These are phyloP conservation scores for Globisporangium megalacanthum DNA, from an alignment of 352 stramenopile genomes.

Conservation along the genomic window DNA sequence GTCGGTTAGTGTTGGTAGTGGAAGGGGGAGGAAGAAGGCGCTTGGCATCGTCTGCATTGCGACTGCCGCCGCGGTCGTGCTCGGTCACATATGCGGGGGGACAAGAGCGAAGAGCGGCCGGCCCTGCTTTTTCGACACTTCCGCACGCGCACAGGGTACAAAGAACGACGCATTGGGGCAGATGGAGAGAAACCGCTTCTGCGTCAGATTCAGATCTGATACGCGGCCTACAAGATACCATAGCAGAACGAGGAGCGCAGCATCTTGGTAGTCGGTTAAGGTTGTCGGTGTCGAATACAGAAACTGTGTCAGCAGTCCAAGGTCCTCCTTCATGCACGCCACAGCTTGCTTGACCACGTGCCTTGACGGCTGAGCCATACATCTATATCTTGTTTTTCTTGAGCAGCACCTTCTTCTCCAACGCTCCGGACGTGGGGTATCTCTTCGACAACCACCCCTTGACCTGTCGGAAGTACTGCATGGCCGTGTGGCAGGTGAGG, in stretches of 20 bases:
- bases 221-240: slow-evolving; percentile 16
- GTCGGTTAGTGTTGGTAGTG: background rate
- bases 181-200: slow-evolving; percentile 14
- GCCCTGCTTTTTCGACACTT: background rate
- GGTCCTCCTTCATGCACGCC: background rate
- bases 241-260: slow-evolving; percentile 10
- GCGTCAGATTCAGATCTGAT: slow-evolving; percentile 8
- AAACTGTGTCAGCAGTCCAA: background rate
- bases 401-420: slow-evolving; percentile 9
- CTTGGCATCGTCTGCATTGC: background rate
- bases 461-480: slow-evolving; percentile 15
- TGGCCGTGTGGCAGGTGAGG: slow-evolving; percentile 8
- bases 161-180: slow-evolving; percentile 9
- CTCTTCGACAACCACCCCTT: slow-evolving; percentile 15
- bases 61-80: background rate
- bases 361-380: background rate
- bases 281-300: slow-evolving; percentile 1
- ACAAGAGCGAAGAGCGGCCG: background rate
- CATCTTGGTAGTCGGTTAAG: slow-evolving; percentile 18
- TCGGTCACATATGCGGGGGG: background rate
- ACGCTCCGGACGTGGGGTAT: slow-evolving; percentile 7
- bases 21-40: background rate
- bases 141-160: slow-evolving; percentile 1
- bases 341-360: background rate
- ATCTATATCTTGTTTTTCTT: slow-evolving; percentile 3